A percentile compares a stretch with the other conserved stretches of the same genome.
Evolutionary conservation across 2,329 filamentous ascomycete genomes (phyloP).

Genomic region (Macrophomina pseudophaseolina): DNA sequence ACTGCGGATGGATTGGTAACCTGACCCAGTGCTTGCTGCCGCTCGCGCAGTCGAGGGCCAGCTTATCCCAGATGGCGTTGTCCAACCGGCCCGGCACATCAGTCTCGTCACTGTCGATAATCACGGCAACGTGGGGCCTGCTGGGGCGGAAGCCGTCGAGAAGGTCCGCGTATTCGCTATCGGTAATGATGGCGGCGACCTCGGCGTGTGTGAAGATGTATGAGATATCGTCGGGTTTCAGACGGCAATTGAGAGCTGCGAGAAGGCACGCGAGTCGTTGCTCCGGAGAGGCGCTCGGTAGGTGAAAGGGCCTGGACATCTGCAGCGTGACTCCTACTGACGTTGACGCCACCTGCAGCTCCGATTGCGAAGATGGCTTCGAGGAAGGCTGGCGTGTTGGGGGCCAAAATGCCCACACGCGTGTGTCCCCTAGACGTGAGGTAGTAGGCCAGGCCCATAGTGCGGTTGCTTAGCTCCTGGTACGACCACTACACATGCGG

Average conservation of each 20-base stretch:
- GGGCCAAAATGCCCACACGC: slow-evolving; percentile 82
- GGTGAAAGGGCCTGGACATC: too few species aligned
- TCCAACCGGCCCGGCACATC: slow-evolving; percentile 81
- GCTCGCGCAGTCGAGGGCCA: slow-evolving; percentile 70
- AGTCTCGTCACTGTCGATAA: slow-evolving; percentile 78
- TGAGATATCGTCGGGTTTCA: slow-evolving; percentile 82
- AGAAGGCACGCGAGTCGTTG: too few species aligned
- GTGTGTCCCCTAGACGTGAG: slow-evolving; percentile 74
- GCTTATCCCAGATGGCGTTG: slow-evolving; percentile 78
- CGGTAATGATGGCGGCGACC: slow-evolving; percentile 85
- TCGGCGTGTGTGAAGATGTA: slow-evolving; percentile 92
- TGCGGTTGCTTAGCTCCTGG: slow-evolving; percentile 80
- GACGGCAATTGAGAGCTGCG: slow-evolving; percentile 68
- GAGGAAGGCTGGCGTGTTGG: slow-evolving; percentile 94
- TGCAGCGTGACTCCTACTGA: slow-evolving; percentile 51
- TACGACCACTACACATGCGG: slow-evolving; percentile 78
- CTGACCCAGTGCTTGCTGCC: slow-evolving; percentile 77
- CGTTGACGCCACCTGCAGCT: slow-evolving; percentile 78
- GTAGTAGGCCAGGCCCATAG: slow-evolving; percentile 86
- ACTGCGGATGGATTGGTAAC: slow-evolving; percentile 69
- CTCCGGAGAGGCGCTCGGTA: too few species aligned
- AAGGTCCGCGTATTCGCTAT: slow-evolving; percentile 76
- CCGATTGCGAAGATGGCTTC: slow-evolving; percentile 88
- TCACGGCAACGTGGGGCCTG: slow-evolving; percentile 69
- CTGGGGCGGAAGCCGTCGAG: slow-evolving; percentile 68